Evolutionary conservation across 176 grass and related monocot genomes (phyloP), one percentile per base, ranked within the genome.

Genomic region (Rhynchospora tenuis): DNA sequence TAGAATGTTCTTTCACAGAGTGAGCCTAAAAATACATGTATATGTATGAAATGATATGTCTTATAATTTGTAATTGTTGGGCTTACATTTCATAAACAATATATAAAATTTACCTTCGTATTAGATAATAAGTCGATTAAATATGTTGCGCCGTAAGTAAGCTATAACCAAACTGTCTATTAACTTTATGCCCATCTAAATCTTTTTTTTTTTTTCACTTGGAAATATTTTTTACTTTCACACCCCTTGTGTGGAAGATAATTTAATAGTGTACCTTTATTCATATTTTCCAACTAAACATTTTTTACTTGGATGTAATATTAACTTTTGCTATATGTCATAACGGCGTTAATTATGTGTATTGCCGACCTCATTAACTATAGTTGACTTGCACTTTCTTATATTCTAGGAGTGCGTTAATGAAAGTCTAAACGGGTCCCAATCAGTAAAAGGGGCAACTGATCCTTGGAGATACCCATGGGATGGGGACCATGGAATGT

Each of bases 391-490:
- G 51, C 7, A 50, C 4, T 1, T 22, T n/a, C 48, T 74, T 7
- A 74, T 51, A 22, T 51, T 27, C 6, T 24, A 51, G 46, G 46
- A 52, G 71, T 51, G 44, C 23, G 51, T 51, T 51, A 74, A 28
- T 74, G 71, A 28, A 52, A n/a, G 8, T 74, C 71, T 52, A 28
- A 74, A 52, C 52, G 71, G 16, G 71, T 1, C 71, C 71, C 22
- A 2, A 24, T 48, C 23, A 74, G 9, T 27, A 74, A 74, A 8
- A 28, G 47, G 44, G 46, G 1, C 72, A 75, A 7, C 14, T 81
- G 89, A 91, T 94, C 89, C 87, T 89, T 94, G 87, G 78, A 20
- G 50, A 80, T 60, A 62, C 33, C 78, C 64, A 84, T 67, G 84
- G 86, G 93, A 79, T 84, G 28, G 71, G 46, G 72, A 28, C 13